Conservation (phyloP, 2,329 filamentous ascomycete genomes). For the Daldinia eschscholtzii region DNA sequence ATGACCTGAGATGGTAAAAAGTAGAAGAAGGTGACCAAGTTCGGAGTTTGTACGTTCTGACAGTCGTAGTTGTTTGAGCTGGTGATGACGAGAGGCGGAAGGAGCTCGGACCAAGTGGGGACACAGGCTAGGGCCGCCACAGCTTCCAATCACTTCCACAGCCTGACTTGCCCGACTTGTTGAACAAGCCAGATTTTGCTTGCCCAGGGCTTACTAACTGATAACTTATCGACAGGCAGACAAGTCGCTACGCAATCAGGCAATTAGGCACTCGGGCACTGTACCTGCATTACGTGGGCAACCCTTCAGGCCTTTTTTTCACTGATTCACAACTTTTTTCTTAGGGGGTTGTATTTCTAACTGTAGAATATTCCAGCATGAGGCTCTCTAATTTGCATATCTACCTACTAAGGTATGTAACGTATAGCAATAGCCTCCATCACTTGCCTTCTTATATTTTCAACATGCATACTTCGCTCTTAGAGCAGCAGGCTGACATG, state of each 20-base stretch:
- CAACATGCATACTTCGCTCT: neutral
- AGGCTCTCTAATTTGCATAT: neutral
- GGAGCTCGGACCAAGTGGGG: constrained; percentile 42
- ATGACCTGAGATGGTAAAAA: constrained; percentile 31
- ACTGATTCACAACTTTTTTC: neutral
- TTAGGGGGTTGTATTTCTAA: neutral
- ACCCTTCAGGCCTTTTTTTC: neutral
- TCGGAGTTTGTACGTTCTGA: constrained; percentile 42
- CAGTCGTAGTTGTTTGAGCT: constrained; percentile 37
- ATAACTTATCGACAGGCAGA: constrained; percentile 44
- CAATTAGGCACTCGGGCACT: constrained; percentile 27
- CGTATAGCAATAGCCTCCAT: neutral
- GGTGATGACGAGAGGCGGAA: constrained; percentile 44
- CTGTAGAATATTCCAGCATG: constrained; percentile 1
- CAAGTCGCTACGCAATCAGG: constrained; percentile 41
- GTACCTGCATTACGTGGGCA: constrained; percentile 38
- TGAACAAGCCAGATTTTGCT: constrained; percentile 39
- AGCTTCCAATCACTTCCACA: constrained; percentile 42
- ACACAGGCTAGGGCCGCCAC: constrained; percentile 33
- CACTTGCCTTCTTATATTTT: neutral
- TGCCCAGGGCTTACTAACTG: constrained; percentile 34
- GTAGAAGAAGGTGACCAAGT: constrained; percentile 32
- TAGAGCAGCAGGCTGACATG: neutral
- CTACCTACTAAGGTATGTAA: too few species aligned
- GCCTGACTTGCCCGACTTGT: constrained; percentile 21